phyloP scores from a whole-genome alignment of 1,284 basidiomycete genomes.

The Tranzscheliella williamsii region DNA sequence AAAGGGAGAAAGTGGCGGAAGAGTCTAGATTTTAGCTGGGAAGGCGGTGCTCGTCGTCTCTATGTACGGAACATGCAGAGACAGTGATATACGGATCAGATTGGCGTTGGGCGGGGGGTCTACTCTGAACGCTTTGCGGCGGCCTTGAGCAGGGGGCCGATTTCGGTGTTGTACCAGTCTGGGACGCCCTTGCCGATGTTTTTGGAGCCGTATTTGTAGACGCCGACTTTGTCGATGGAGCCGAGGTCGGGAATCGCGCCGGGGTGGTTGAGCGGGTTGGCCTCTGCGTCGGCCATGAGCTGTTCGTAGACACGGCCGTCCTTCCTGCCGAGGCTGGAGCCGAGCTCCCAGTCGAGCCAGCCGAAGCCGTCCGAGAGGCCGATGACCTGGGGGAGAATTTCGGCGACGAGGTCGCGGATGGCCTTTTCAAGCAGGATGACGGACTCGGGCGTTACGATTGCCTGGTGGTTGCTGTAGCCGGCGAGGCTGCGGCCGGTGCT shows the following conservation, averaged over 20 bases:
- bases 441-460: slow-evolving; percentile 62
- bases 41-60: no score
- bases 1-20: no score
- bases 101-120: no score
- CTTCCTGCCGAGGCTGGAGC: slow-evolving; percentile 67
- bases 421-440: slow-evolving; percentile 67
- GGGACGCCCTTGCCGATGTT: slow-evolving; percentile 47
- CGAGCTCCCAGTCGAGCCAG: slow-evolving; percentile 76
- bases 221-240: slow-evolving; percentile 33
- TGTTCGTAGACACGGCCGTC: slow-evolving; percentile 73
- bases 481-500: slow-evolving; percentile 67
- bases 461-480: slow-evolving; percentile 68
- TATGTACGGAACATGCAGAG: no score
- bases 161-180: slow-evolving; percentile 43
- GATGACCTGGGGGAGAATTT: slow-evolving; percentile 71
- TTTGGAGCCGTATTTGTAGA: slow-evolving; percentile 34
- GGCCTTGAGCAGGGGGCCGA: slow-evolving; percentile 41
- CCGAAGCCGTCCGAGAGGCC: slow-evolving; percentile 75
- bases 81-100: no score
- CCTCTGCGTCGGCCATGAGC: slow-evolving; percentile 70
- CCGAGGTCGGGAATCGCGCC: slow-evolving; percentile 11
- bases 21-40: no score
- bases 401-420: slow-evolving; percentile 66
- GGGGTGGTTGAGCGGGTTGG: slow-evolving; percentile 69
- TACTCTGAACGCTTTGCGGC: slow-evolving; percentile 21